phyloP scores from a whole-genome alignment of 495 filamentous ascomycete genomes.

The Sabuloglossum arenarium region DNA sequence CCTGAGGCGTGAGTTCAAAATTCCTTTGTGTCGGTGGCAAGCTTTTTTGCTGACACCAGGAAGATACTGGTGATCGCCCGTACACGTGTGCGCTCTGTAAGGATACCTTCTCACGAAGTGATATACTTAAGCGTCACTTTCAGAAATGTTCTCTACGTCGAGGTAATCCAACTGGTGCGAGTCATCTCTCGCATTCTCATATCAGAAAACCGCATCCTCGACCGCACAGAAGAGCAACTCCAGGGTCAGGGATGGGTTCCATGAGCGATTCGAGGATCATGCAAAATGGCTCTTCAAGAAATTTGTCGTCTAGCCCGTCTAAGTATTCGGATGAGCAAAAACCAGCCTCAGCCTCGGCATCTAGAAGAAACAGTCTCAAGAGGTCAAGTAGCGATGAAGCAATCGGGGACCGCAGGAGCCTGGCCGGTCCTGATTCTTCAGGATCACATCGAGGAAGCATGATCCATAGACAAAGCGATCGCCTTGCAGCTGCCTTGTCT shows the following conservation, averaged over 20 bases:
- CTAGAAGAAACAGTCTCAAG: neutral
- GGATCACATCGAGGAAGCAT: neutral
- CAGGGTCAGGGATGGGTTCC: conserved; percentile 19
- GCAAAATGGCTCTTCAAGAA: neutral
- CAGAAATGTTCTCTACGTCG: conserved; percentile 92
- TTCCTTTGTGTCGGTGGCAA: conserved; percentile 3
- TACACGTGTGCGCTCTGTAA: conserved; percentile 94
- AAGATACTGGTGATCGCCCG: conserved; percentile 88
- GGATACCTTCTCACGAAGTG: conserved; percentile 95
- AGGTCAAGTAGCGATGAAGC: neutral
- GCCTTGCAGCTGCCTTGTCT: conserved; percentile 17
- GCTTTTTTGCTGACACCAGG: conserved; percentile 9
- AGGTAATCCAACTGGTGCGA: conserved; percentile 82
- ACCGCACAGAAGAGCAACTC: conserved; percentile 20
- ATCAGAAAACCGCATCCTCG: conserved; percentile 53
- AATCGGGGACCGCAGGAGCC: neutral
- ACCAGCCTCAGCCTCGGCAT: neutral
- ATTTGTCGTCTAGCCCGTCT: neutral
- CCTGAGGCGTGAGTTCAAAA: conserved; percentile 58
- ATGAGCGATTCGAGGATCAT: neutral
- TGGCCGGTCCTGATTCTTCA: neutral
- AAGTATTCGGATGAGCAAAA: conserved; percentile 1
- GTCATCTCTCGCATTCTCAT: conserved; percentile 78
- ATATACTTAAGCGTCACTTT: conserved; percentile 96
- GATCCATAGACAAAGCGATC: neutral